Base-by-base conservation (phyloP, 768 basidiomycete genomes). In the Termitomyces sp. region DNA sequence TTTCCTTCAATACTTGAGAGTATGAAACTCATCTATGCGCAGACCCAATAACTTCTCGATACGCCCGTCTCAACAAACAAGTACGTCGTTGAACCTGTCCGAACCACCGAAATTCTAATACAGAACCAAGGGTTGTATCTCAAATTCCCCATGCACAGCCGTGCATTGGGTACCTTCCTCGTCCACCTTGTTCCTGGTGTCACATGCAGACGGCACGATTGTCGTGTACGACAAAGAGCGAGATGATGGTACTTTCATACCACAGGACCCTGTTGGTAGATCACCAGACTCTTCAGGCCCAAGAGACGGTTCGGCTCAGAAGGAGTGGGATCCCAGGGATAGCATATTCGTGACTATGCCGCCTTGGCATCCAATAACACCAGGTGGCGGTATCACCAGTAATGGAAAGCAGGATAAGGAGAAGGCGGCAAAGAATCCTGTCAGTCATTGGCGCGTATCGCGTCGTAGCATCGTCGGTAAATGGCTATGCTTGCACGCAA, bases 201-300 rank as follows among this genome's bases (percentile, higher is more conserved):
- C 90, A 6, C 90, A 95, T 66, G 88, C 88, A 22, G 91, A 96
- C 60, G 93, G 93, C 5, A 87, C 92, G 5, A 85, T 96, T 57
- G 79, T 94, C 38, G 83, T 93, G 17, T 95, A 92, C 63, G 93
- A 95, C 70, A 92, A 87, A 64, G 93, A 95, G 62, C 86, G 90
- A 32, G 93, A 93, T 46, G 93, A 96, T 57, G 90, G 90, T 15
- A 63, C 75, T 2, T 93, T 93, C 64, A 80, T 74, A 1, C 80
- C 86, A 0, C 78, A 82, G 55, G 75, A 83, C 47, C 87, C 88
- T 19, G 62, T 68, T 14, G 67, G 71, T 12, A 60, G 71, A 1
- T 55, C 66, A 3, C 54, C 62, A 44, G 70, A 66, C 40, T 58
- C 44, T 9, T 67, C 66, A 51, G 60, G 69, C 8, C 58, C 65